Base-by-base conservation (phyloP, 1,284 basidiomycete species). In the Ganoderma meredithae region DNA sequence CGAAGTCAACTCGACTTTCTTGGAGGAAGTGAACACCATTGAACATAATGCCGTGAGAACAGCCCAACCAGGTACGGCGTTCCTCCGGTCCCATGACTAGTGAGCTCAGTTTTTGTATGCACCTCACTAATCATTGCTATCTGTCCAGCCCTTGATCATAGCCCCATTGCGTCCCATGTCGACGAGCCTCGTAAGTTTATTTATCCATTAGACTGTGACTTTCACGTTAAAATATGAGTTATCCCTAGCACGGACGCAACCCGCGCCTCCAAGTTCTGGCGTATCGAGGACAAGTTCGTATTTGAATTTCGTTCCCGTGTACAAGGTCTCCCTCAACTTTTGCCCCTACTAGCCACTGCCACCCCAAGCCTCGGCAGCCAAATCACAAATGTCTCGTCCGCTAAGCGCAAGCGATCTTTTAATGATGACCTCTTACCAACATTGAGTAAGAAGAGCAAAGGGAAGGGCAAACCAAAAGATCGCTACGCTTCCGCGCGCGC, bases 401-500 rank as follows among this genome's bases (percentile, higher is more conserved):
- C 66, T 25, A 71, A 71, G 63, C 67, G 69, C 4, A 64, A 64
- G 52, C 40, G 64, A 12, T 71, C 69, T 31, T 43, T 36, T 41
- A 2, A n/a, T 44, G n/a, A 47, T n/a, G 33, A 60, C 27, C 9
- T 47, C 36, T n/a, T 39, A 62, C 12, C 27, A 56, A 3, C 60
- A 36, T 22, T 47, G 44, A 62, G 39, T 47, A 71, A 63, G 58
- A 66, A 70, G 69, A 67, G 65, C 58, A 69, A 74, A 41, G 67
- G 65, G 10, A 70, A 68, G 53, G 63, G 72, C 27, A 73, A 66
- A 47, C 71, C 73, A 44, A 69, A 68, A 31, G 69, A 75, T 47
- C 69, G 69, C 4, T 62, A 67, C n/a, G 72, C 66, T 7, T 66
- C 60, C 33, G 66, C 76, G 15, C 70, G 74, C 39, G 63, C 68